Evolutionary conservation across 441 rosid species (phyloP).

Genomic region (Jatropha multifida): DNA sequence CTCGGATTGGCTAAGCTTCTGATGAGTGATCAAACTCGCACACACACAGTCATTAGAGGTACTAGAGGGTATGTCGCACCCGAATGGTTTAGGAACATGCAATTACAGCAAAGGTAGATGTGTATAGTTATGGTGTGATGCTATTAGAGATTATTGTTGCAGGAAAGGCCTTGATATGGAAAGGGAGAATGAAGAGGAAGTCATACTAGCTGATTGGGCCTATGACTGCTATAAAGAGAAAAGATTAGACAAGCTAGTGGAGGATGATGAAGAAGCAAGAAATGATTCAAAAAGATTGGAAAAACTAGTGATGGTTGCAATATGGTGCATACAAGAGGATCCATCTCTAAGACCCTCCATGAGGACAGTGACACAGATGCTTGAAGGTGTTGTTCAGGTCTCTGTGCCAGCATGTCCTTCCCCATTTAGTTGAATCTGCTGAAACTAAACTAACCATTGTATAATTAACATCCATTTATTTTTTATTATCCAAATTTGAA

Average conservation of each 20-base stretch:
- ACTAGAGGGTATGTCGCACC: constrained; percentile 35
- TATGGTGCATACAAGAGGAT: constrained; percentile 31
- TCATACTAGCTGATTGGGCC: constrained; percentile 22
- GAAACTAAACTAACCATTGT: background rate
- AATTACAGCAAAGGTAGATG: constrained; percentile 32
- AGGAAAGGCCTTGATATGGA: constrained; percentile 12
- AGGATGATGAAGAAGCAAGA: constrained; percentile 22
- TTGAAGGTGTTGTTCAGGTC: constrained; percentile 22
- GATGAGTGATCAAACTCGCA: constrained; percentile 17
- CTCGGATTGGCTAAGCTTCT: constrained; percentile 33
- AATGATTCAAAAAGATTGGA: constrained; percentile 17
- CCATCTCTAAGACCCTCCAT: constrained; percentile 27
- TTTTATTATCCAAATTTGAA: too few species aligned
- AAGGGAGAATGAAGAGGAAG: constrained; percentile 2
- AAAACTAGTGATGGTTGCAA: constrained; percentile 19
- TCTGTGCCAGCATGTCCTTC: constrained; percentile 24
- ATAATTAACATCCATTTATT: too few species aligned
- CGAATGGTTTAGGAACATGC: constrained; percentile 35
- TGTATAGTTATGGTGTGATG: constrained; percentile 36
- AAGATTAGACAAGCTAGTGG: constrained; percentile 8
- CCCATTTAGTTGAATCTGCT: background rate
- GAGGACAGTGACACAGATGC: constrained; percentile 32
- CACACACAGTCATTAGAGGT: constrained; percentile 26
- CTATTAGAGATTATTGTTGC: constrained; percentile 32
- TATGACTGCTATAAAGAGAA: constrained; percentile 11